Percentiles rank a stretch among this genome's conserved stretches.
These are phyloP conservation scores for Candida sp. DNA, from an alignment of 1,139 yeast genomes.

Conservation along the genomic window DNA sequence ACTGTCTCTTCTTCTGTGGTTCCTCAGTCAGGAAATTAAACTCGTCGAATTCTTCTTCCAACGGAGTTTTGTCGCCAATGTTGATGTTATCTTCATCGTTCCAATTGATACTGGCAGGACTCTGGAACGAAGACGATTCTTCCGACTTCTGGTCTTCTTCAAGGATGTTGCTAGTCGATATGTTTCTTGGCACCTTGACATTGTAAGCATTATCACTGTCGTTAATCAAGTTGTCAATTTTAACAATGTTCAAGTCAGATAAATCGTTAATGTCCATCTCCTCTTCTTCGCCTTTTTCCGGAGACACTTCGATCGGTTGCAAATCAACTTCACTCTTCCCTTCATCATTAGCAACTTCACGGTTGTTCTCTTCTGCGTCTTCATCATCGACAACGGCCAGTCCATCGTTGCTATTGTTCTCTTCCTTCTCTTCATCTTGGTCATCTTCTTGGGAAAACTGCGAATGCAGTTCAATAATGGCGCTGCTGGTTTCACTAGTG, in stretches of 20 bases:
- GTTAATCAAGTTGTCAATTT: constrained; percentile 43
- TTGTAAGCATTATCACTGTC: constrained; percentile 16
- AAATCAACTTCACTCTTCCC: constrained; percentile 8
- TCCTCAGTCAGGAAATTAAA: constrained; percentile 9
- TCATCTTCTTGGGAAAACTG: constrained; percentile 1
- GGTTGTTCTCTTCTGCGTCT: too few relatives aligned
- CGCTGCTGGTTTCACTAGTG: constrained; percentile 25
- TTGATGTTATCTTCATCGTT: constrained; percentile 39
- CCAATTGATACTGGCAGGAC: constrained; percentile 50
- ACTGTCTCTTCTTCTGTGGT: neutral
- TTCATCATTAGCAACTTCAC: neutral
- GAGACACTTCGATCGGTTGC: constrained; percentile 9
- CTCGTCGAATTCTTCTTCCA: constrained; percentile 11
- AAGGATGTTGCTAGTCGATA: constrained; percentile 14
- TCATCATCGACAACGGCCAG: constrained; percentile 13
- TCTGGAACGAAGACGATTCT: constrained; percentile 39
- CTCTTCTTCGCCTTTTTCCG: constrained; percentile 10
- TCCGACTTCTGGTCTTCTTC: constrained; percentile 20
- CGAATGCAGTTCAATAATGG: constrained; percentile 25
- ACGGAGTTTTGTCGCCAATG: constrained; percentile 19
- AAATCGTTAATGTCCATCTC: constrained; percentile 40
- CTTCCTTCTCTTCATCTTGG: constrained; percentile 16
- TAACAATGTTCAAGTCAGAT: constrained; percentile 42
- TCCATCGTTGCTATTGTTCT: too few relatives aligned
- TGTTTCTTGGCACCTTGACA: constrained; percentile 10